These are phyloP conservation scores for Inga laurina DNA, from an alignment of 306 rosid species.

Conservation along the genomic window DNA sequence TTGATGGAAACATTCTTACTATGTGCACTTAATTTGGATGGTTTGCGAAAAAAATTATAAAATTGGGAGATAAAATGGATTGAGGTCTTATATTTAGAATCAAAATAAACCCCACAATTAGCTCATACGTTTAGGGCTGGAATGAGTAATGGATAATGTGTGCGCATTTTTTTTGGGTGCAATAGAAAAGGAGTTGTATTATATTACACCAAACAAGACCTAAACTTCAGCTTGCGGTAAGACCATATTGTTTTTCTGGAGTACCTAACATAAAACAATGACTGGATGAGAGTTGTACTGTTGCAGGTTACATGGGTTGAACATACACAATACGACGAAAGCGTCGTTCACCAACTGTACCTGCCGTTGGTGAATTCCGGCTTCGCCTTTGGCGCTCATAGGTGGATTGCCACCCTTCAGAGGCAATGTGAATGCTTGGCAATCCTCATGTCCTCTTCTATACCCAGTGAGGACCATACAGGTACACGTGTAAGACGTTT, in stretches of 20 bases:
- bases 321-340: slow-evolving; percentile 79
- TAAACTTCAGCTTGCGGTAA: background rate
- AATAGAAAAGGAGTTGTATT: background rate
- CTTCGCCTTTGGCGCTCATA: slow-evolving; percentile 76
- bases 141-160: background rate
- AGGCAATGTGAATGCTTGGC: slow-evolving; percentile 75
- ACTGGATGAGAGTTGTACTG: slow-evolving; percentile 3
- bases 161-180: background rate
- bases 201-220: background rate
- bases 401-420: slow-evolving; percentile 86
- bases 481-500: slow-evolving; percentile 32
- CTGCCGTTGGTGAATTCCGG: slow-evolving; percentile 59
- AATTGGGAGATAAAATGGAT: too few species aligned
- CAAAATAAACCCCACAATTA: too few species aligned
- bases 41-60: too few species aligned
- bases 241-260: background rate
- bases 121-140: too few species aligned
- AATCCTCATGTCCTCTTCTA: slow-evolving; percentile 44
- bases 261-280: slow-evolving; percentile 6
- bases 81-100: too few species aligned
- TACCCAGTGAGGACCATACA: slow-evolving; percentile 51
- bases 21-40: too few species aligned
- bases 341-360: slow-evolving; percentile 58
- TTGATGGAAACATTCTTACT: too few species aligned
- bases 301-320: slow-evolving; percentile 91